Conservation (phyloP, 2,329 filamentous ascomycete genomes). For the Clarireedia monteithiana region DNA sequence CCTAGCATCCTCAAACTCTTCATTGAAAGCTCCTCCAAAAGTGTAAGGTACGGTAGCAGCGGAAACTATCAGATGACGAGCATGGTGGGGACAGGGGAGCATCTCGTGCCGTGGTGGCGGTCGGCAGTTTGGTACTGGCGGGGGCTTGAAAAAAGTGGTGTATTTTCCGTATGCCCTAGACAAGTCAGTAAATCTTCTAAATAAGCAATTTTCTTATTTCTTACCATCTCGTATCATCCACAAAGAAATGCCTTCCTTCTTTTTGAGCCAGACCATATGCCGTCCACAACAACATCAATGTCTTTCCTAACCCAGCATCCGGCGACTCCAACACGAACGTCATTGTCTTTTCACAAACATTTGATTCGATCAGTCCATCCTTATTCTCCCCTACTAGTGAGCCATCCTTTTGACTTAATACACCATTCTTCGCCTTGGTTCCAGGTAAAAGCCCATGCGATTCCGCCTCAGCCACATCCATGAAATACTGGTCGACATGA, state of each 20-base stretch:
- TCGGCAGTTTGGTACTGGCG: conserved; percentile 57
- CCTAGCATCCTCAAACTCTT: conserved; percentile 41
- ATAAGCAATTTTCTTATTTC: conserved; percentile 7
- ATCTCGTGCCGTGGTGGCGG: conserved; percentile 69
- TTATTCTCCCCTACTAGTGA: conserved; percentile 41
- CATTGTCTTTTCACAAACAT: conserved; percentile 61
- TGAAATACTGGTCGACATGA: conserved; percentile 56
- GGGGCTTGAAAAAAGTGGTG: conserved; percentile 60
- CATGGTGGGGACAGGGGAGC: conserved; percentile 70
- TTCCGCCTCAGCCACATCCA: conserved; percentile 70
- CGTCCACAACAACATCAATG: conserved; percentile 74
- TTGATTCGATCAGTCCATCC: conserved; percentile 37
- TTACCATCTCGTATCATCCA: conserved; percentile 73
- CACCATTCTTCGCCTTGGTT: conserved; percentile 29
- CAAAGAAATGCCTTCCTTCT: conserved; percentile 70
- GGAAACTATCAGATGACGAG: conserved; percentile 68
- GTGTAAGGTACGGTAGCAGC: conserved; percentile 56
- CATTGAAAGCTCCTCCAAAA: conserved; percentile 53
- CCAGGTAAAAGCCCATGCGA: conserved; percentile 48
- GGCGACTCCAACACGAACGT: conserved; percentile 70
- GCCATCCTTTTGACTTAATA: conserved; percentile 25
- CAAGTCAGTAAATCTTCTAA: conserved; percentile 11
- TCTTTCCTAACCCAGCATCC: conserved; percentile 70
- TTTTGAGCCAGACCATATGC: conserved; percentile 72
- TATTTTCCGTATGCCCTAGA: conserved; percentile 67